These are phyloP conservation scores for Microbotryum intermedium DNA, from an alignment of 1,284 basidiomycete species.

Conservation along the genomic window DNA sequence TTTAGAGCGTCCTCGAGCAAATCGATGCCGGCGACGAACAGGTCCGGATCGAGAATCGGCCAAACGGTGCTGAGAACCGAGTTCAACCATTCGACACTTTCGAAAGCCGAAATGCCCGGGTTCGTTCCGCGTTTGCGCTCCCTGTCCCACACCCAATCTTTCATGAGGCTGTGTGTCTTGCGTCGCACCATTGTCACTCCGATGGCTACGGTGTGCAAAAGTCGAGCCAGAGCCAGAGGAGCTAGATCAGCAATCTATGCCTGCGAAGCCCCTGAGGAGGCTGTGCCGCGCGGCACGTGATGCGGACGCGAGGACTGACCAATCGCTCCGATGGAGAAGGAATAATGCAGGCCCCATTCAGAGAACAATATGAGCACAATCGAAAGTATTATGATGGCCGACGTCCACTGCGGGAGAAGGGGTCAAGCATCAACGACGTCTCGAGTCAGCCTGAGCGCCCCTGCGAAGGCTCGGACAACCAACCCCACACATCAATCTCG, in stretches of 20 bases:
- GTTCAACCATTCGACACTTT: slow-evolving; percentile 12
- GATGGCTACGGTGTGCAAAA: background rate
- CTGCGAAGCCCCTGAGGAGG: no score
- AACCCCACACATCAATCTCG: no score
- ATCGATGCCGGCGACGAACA: slow-evolving; percentile 6
- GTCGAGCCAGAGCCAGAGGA: background rate
- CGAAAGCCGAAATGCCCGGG: background rate
- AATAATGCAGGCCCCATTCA: background rate
- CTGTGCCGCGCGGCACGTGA: no score
- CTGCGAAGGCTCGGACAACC: no score
- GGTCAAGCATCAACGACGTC: no score
- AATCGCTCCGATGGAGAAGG: background rate
- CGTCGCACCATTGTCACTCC: background rate
- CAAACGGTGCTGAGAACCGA: background rate
- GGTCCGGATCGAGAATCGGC: slow-evolving; percentile 8
- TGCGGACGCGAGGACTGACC: background rate
- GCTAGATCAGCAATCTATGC: background rate
- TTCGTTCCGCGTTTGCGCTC: background rate
- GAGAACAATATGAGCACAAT: background rate
- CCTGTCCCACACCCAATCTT: slow-evolving; percentile 1
- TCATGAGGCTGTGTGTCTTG: background rate
- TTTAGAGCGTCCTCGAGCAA: slow-evolving; percentile 16
- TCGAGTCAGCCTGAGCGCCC: no score
- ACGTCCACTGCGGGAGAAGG: background rate
- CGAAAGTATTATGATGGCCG: background rate